Conservation (phyloP, 202 grass and related monocot species). For the Thinopyrum obtusiflorum region DNA sequence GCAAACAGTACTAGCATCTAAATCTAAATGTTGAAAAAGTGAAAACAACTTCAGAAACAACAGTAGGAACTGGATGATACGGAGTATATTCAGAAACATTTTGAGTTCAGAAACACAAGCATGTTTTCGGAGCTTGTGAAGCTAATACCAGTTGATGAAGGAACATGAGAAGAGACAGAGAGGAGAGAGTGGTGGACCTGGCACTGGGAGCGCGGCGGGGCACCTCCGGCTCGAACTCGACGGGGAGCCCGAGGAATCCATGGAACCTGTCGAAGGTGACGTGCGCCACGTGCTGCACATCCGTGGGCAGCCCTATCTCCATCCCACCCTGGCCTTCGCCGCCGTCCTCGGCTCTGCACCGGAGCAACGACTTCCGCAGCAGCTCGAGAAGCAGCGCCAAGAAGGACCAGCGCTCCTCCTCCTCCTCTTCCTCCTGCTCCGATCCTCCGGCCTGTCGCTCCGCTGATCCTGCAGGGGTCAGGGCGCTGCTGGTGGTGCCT, state of each 20-base stretch:
- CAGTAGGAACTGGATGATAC: neutral
- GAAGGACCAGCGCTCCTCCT: constrained; percentile 63
- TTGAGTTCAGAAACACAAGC: neutral
- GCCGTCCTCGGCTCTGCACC: constrained; percentile 54
- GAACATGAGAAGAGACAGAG: neutral
- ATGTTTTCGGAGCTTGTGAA: neutral
- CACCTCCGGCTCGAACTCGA: constrained; percentile 96
- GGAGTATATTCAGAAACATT: neutral
- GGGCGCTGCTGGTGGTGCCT: constrained; percentile 2
- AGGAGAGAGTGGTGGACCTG: constrained; percentile 46
- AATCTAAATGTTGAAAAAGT: neutral
- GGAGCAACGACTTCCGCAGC: constrained; percentile 69
- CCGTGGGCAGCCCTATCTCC: constrained; percentile 90
- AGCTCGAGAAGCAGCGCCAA: constrained; percentile 73
- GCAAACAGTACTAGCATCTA: neutral
- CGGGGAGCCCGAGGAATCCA: constrained; percentile 87
- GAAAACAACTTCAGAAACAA: neutral
- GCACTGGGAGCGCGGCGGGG: constrained; percentile 83
- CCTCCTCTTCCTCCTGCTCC: constrained; percentile 31
- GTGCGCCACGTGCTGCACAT: constrained; percentile 87
- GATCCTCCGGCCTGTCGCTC: constrained; percentile 7
- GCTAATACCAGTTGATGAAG: neutral
- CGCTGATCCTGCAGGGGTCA: constrained; percentile 25
- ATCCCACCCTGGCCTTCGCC: constrained; percentile 35
- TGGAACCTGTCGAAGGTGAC: constrained; percentile 96